phyloP scores from a whole-genome alignment of 2,329 filamentous ascomycete genomes.

The Sporothrix pseudoabietina region DNA sequence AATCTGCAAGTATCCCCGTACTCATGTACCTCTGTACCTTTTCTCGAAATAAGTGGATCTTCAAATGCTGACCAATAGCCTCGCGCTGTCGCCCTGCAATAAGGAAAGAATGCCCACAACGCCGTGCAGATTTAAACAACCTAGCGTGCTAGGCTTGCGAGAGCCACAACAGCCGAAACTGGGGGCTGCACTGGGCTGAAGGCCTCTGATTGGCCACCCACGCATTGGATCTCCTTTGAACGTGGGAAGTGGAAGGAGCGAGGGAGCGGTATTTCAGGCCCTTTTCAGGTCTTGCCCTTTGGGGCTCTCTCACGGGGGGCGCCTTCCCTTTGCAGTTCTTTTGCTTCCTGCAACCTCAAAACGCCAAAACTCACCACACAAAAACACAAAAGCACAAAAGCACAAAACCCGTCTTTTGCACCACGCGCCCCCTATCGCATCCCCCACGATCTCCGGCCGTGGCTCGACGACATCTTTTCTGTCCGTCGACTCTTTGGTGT shows the following conservation, averaged over 20 bases:
- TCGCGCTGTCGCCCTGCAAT: neutral
- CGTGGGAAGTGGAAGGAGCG: constrained; percentile 20
- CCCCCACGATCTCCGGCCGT: neutral
- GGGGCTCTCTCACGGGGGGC: neutral
- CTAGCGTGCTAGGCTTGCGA: neutral
- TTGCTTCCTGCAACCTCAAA: neutral
- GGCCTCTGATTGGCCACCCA: constrained; percentile 24
- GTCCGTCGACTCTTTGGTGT: neutral
- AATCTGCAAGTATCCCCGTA: neutral
- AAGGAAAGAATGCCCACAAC: neutral
- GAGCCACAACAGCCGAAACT: constrained; percentile 26
- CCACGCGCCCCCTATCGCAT: neutral
- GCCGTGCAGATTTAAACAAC: neutral
- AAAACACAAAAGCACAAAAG: neutral
- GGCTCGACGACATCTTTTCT: neutral
- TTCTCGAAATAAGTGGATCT: neutral
- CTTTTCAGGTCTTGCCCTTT: neutral
- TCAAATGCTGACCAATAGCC: neutral
- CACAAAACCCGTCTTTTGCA: neutral
- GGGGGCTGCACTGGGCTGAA: neutral
- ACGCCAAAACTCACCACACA: neutral
- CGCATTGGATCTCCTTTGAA: constrained; percentile 13
- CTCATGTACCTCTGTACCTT: constrained; percentile 4
- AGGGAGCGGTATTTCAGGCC: constrained; percentile 9
- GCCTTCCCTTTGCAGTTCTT: neutral